Evolutionary conservation across 2,329 filamentous ascomycete species (phyloP).

Genomic region (Ceratocystis harringtonii): DNA sequence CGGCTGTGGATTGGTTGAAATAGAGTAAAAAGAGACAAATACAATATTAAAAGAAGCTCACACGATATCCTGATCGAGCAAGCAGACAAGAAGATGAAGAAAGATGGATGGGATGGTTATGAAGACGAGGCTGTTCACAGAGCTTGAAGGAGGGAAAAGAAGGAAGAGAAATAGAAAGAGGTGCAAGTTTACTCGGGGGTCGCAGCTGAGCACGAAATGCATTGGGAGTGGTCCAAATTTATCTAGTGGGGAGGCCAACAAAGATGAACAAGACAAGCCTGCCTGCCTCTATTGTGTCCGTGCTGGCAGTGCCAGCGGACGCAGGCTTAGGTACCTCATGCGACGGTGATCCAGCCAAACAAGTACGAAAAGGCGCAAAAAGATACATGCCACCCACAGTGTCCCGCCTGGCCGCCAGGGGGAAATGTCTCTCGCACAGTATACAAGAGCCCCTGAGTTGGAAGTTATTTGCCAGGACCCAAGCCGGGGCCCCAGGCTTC

Average conservation of each 20-base stretch:
- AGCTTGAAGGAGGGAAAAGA: constrained; percentile 16
- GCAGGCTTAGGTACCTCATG: constrained; percentile 16
- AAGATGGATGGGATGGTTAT: constrained; percentile 11
- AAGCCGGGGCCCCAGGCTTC: constrained; percentile 1
- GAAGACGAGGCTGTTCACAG: constrained; percentile 18
- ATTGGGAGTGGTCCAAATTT: constrained; percentile 18
- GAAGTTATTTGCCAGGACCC: constrained; percentile 2
- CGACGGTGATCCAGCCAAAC: constrained; percentile 6
- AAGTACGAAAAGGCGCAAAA: not conserved
- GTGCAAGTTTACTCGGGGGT: constrained; percentile 14
- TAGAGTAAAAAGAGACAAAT: constrained; percentile 17
- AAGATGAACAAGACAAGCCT: constrained; percentile 10
- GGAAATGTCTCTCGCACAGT: constrained; percentile 14
- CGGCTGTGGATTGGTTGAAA: constrained; percentile 21
- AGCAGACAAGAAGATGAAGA: constrained; percentile 18
- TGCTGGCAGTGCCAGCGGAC: constrained; percentile 10
- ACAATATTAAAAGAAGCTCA: constrained; percentile 18
- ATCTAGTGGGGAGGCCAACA: constrained; percentile 18
- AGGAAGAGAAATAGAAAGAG: constrained; percentile 16
- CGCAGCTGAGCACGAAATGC: constrained; percentile 17
- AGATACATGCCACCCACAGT: constrained; percentile 12
- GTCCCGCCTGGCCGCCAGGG: constrained; percentile 14
- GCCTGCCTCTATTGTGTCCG: constrained; percentile 9
- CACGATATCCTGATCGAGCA: constrained; percentile 20
- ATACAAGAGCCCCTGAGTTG: constrained; percentile 17